Percentiles rank a stretch among this genome's conserved stretches.
phyloP scores from a whole-genome alignment of 176 grass and related monocot species.

The Musa troglodytarum region DNA sequence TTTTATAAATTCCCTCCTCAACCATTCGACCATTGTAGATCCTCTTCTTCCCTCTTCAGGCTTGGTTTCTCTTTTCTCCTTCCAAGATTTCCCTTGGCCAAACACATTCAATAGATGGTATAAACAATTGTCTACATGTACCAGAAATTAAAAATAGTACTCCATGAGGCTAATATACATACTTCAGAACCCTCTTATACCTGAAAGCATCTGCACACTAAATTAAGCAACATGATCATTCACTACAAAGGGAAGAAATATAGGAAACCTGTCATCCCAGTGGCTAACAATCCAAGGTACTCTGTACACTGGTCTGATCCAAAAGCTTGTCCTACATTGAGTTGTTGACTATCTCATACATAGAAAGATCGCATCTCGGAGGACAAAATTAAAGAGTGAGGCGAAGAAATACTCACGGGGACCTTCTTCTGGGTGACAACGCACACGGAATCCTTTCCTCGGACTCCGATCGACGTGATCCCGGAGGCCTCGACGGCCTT shows the following conservation, averaged over 20 bases:
- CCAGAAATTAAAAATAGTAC: too few relatives aligned
- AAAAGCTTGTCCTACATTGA: slow-evolving; percentile 68
- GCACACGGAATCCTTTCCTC: slow-evolving; percentile 78
- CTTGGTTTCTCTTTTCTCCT: too few relatives aligned
- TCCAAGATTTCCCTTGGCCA: too few relatives aligned
- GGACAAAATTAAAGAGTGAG: background rate
- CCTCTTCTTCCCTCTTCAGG: too few relatives aligned
- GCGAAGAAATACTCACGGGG: slow-evolving; percentile 48
- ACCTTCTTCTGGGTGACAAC: slow-evolving; percentile 99
- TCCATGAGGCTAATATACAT: too few relatives aligned
- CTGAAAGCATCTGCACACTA: background rate
- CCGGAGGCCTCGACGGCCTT: slow-evolving; percentile 94
- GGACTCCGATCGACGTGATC: slow-evolving; percentile 89
- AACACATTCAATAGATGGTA: too few relatives aligned
- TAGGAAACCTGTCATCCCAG: slow-evolving; percentile 75
- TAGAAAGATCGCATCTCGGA: background rate
- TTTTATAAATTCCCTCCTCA: too few relatives aligned
- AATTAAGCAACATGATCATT: background rate
- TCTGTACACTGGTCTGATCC: slow-evolving; percentile 93
- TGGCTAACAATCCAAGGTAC: slow-evolving; percentile 72
- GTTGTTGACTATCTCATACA: background rate
- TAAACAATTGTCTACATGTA: too few relatives aligned
- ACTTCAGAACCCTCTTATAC: background rate
- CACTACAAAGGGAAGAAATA: background rate
- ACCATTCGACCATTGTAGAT: too few relatives aligned